phyloP scores from a whole-genome alignment of 2,329 filamentous ascomycete species.

The Colletotrichum ledebouriae region DNA sequence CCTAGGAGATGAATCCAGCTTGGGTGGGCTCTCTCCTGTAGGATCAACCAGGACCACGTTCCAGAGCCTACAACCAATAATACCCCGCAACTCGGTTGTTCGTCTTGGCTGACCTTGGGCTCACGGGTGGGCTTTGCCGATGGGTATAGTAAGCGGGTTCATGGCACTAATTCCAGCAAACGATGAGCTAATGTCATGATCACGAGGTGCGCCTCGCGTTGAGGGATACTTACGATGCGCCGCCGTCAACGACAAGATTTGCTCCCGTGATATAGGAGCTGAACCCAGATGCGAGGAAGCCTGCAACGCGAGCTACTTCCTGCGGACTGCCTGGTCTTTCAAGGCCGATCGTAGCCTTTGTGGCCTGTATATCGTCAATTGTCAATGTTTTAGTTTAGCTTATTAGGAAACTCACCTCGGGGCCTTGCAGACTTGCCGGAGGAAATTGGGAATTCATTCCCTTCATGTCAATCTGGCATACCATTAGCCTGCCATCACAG shows the following conservation, averaged over 20 bases:
- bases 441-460: conserved; percentile 68
- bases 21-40: conserved; percentile 24
- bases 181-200: conserved; percentile 38
- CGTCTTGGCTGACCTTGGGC: background rate
- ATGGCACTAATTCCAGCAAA: conserved; percentile 49
- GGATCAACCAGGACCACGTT: conserved; percentile 22
- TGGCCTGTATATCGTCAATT: conserved; percentile 48
- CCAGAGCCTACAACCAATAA: conserved; percentile 9
- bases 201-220: background rate
- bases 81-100: conserved; percentile 33
- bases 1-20: conserved; percentile 2
- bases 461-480: conserved; percentile 59
- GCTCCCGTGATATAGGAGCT: conserved; percentile 73
- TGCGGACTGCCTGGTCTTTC: conserved; percentile 69
- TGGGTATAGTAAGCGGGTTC: conserved; percentile 57
- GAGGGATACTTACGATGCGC: conserved; percentile 56
- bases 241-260: conserved; percentile 74
- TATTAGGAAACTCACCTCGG: conserved; percentile 51
- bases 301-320: conserved; percentile 71
- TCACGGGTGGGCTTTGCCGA: conserved; percentile 45
- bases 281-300: conserved; percentile 74
- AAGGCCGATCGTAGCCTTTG: conserved; percentile 66
- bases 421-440: conserved; percentile 65
- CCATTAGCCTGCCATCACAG: conserved; percentile 13
- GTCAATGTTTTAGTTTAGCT: background rate